phyloP scores from a whole-genome alignment of 495 filamentous ascomycete species.

The Copromyces sp. region DNA sequence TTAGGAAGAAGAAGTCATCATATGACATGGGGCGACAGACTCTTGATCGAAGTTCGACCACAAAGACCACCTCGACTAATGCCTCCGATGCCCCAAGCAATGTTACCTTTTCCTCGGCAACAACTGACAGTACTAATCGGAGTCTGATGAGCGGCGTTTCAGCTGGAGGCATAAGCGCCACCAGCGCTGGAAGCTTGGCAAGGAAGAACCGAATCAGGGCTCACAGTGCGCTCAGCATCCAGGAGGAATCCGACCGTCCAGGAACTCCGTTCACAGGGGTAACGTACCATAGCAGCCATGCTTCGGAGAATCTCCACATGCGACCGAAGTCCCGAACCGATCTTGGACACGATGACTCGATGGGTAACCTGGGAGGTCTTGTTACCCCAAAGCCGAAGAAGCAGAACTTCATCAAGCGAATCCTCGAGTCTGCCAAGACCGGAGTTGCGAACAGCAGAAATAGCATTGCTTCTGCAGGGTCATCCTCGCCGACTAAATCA shows the following conservation, averaged over 20 bases:
- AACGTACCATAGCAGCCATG: conserved; percentile 78
- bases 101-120: conserved; percentile 60
- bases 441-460: conserved; percentile 82
- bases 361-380: conserved; percentile 54
- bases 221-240: conserved; percentile 42
- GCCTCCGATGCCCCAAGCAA: conserved; percentile 62
- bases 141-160: conserved; percentile 91
- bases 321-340: conserved; percentile 38
- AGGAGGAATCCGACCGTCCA: conserved; percentile 47
- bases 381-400: conserved; percentile 85
- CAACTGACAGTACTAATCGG: conserved; percentile 65
- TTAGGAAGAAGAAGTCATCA: conserved; percentile 62
- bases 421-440: conserved; percentile 89
- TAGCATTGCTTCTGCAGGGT: conserved; percentile 60
- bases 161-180: conserved; percentile 84
- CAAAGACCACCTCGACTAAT: conserved; percentile 69
- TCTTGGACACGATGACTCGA: conserved; percentile 34
- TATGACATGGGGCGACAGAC: conserved; percentile 66
- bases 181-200: conserved; percentile 86
- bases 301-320: conserved; percentile 39
- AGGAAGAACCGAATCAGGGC: conserved; percentile 50
- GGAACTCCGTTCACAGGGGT: conserved; percentile 66
- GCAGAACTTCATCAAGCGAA: conserved; percentile 91
- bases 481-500: conserved; percentile 6
- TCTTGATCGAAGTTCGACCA: conserved; percentile 72